Evolutionary conservation across 345 rosid genomes (phyloP), one percentile per base, ranked within the genome.

Genomic region (Populus tremula): DNA sequence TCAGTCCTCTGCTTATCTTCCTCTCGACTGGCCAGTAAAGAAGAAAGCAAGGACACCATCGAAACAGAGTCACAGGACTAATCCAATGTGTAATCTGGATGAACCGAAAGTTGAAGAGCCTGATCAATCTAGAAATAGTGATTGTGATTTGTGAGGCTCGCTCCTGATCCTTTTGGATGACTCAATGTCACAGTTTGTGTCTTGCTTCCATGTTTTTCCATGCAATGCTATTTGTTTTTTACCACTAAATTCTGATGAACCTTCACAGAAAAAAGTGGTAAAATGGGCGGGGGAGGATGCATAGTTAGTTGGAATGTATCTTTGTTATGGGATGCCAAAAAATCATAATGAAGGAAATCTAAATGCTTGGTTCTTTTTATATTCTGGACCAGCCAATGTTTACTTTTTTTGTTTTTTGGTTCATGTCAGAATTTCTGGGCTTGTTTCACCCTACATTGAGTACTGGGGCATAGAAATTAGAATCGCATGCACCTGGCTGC

Each of bases 21-120:
- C 73, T 4, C 18, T 63, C 29, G 56, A 47, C 62, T 81, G 70
- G 47, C 79, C 84, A 56, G 74, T 66, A 13, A 82, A 84, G 83
- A 80, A 90, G 90, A 39, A 29, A 45, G 72, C 72, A 14, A 21
- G 72, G 43, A 20, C 35, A 65, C 73, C 27, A 12, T 31, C 18
- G 3, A 62, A 54, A 66, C 27, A 50, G 36, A 39, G 29, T 59
- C 31, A 67, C 81, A 64, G 75, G 45, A 8, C 38, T 27, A 13
- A 29, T 25, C 38, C 25, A 21, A 5, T 36, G 21, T 39, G n/a
- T 54, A 39, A 38, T 14, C 68, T 20, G 77, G 59, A 20, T 53
- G 59, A 2, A 20, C n/a, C 59, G 3, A 20, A 6, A 53, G 59
- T 53, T 53, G 23, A 20, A 53, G 23, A 18, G 59, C 10, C 20